Conservation (phyloP, 192 early-diverging fungal genomes). For the Diversispora eburnea region DNA sequence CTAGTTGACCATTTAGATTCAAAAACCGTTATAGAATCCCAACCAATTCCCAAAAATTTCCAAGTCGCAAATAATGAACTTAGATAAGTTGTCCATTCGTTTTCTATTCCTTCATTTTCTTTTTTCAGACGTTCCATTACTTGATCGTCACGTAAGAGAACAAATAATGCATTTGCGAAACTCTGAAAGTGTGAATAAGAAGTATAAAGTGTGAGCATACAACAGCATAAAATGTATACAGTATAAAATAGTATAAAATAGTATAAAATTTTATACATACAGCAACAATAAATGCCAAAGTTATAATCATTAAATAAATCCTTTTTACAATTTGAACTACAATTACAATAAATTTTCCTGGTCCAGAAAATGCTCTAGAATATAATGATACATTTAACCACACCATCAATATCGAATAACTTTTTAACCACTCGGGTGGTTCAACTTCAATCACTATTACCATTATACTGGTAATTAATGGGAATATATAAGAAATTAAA, state of each 20-base stretch:
- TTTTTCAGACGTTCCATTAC: no score
- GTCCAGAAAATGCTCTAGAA: background rate
- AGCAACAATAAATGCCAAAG: background rate
- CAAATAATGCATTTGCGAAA: constrained; percentile 7
- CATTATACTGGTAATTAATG: background rate
- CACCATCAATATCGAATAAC: background rate
- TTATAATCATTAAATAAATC: background rate
- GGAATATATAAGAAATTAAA: background rate
- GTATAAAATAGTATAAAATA: background rate
- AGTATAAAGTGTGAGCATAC: background rate
- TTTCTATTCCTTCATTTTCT: background rate
- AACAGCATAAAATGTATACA: no score
- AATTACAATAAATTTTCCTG: constrained; percentile 7
- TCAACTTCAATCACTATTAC: background rate
- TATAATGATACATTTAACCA: background rate
- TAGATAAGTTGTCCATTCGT: background rate
- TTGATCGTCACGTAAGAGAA: background rate
- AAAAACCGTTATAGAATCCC: background rate
- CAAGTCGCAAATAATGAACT: background rate
- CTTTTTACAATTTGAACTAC: constrained; percentile 2
- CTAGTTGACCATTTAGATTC: background rate
- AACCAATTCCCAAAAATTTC: constrained; percentile 9
- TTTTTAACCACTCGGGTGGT: background rate
- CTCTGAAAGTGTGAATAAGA: background rate
- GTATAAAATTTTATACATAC: background rate